Conservation (phyloP, 2,329 filamentous ascomycete genomes). For the Aspergillus carbonarius region DNA sequence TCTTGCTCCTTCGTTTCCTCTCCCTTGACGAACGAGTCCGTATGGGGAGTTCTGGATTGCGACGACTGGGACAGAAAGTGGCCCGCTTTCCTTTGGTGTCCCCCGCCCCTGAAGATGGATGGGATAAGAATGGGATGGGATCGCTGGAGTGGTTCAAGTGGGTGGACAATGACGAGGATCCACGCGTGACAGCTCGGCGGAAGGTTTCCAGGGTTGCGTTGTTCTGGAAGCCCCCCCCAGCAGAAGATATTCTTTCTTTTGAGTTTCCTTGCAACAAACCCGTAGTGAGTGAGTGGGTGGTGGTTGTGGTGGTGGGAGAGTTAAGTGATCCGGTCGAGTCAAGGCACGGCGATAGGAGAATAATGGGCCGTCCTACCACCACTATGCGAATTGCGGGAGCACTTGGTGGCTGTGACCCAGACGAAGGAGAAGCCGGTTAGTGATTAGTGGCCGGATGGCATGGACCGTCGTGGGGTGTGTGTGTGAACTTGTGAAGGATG, state of each 20-base stretch:
- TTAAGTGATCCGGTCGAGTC: neutral
- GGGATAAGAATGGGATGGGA: neutral
- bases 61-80: slow-evolving; percentile 12
- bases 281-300: neutral
- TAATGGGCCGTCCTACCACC: neutral
- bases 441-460: slow-evolving; percentile 1
- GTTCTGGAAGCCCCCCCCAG: neutral
- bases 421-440: neutral
- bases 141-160: slow-evolving; percentile 4
- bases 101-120: slow-evolving; percentile 19
- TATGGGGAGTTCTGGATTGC: slow-evolving; percentile 14
- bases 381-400: neutral
- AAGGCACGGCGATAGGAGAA: neutral
- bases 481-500: neutral
- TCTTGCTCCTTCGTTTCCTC: slow-evolving; percentile 6
- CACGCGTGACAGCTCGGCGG: slow-evolving; percentile 9
- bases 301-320: neutral
- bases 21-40: slow-evolving; percentile 15
- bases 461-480: neutral
- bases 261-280: neutral
- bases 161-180: slow-evolving; percentile 9
- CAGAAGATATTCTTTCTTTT: neutral
- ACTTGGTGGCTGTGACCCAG: neutral
- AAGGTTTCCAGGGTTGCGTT: slow-evolving; percentile 1
- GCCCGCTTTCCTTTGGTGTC: slow-evolving; percentile 13